Base-by-base conservation (phyloP, 2,329 filamentous ascomycete species). In the Trichoderma oligosporum region DNA sequence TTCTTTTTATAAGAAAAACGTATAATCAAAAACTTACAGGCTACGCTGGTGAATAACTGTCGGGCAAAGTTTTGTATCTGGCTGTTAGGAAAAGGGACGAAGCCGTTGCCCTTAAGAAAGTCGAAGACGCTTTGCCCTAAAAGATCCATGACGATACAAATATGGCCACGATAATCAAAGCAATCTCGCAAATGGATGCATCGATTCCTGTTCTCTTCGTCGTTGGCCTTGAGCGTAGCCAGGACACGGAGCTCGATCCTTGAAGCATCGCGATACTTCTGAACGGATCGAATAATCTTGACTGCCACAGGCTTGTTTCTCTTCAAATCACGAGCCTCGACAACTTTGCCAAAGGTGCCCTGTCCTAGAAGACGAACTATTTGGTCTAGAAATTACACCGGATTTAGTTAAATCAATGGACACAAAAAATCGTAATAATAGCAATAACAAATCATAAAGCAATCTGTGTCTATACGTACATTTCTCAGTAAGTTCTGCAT, bases 101-200 rank as follows among this genome's bases (percentile, higher is more conserved):
- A 99, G 62, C 84, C 83, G 69, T 97, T 97, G 67, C 87, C 86
- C 76, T 99, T 99, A 46, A 99, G 80, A 66, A 99, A 99, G 74
- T 99, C 94, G 70, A 99, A 99, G 52, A 99, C 93, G 66, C 93
- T 97, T 69, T 97, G 93, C 46, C 93, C 93, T 29, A 97, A 82
- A 3, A 87, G 74, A 62, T 87, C 83, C 83, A 85, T 87, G 55
- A 87, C 84, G 59, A 87, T 87, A 79, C 94, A 99, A 64, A 99
- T 97, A 70, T 99, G 94, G 57, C 95, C 94, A 46, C 92, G 84
- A 76, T 90, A 99, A 73, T 99, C 94, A 74, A 99, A 99, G 72
- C 91, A 97, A 67, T 99, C 94, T 38, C 92, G 85, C 38, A 99
- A 79, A 71, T 99, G 94, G 63, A 99, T 99, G 75, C 94, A 99